Evolutionary conservation across 495 filamentous ascomycete genomes (phyloP), one percentile per base, ranked within the genome.

Genomic region (Aspergillus sclerotiicarbonarius): DNA sequence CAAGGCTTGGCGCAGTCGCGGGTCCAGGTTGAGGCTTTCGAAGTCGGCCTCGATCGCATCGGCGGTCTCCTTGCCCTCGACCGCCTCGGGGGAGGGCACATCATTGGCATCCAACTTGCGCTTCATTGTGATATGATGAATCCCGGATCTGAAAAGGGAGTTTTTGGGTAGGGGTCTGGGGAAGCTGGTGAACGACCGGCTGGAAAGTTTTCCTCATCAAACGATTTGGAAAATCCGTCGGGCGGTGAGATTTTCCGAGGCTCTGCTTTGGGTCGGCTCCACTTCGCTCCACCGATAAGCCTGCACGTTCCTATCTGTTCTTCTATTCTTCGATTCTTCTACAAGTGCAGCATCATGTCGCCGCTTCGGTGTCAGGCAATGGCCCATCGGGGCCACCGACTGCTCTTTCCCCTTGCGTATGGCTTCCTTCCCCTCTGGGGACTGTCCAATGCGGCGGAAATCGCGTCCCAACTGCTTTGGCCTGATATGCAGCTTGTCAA

Each of bases 1-100:
- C 53, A 97, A 80, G 54, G 88, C 91, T 79, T 95, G 89, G 44
- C 96, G 82, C 32, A 98, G 76, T 67, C 94, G 84, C 5, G 90
- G 73, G 68, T 98, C 94, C 49, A 98, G 84, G 51, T 82, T 84
- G 55, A 96, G 78, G 47, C 62, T 71, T 61, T 76, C 76, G 52
- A 79, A 81, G 37, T 71, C 68, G 37, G 59, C 58, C 8, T 73
- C 68, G 29, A 65, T 41, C 10, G 50, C 29, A 33, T 66, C 33
- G 4, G 58, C 53, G 15, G 21, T 37, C 33, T 75, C 70, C 18
- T 64, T 63, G 9, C 30, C 51, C 10, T 67, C 70, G 13, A 56
- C 47, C 3, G 62, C 58, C 58, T 75, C 69, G 4, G 74, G 63
- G 10, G 80, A 77, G 8, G 85, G 84, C 0, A 85, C 73, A 56